Conservation (phyloP, 2,329 filamentous ascomycete genomes). For the Coniella vitis region DNA sequence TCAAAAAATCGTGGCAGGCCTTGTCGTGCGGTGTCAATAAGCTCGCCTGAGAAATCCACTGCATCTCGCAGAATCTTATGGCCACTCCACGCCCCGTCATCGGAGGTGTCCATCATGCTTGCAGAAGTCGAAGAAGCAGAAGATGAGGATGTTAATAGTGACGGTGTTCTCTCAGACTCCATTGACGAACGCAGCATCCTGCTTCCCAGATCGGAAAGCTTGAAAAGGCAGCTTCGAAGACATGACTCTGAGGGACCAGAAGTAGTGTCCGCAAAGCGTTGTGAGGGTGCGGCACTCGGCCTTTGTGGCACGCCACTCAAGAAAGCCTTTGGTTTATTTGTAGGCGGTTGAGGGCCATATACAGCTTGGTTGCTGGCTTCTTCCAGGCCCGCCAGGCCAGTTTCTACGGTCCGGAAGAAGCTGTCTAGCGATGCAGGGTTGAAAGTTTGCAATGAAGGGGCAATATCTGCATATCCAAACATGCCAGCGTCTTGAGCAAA, state of each 20-base stretch:
- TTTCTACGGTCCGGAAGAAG: background rate
- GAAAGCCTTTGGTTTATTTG: background rate
- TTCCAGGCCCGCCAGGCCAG: background rate
- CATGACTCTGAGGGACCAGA: background rate
- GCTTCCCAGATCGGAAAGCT: background rate
- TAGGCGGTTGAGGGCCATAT: background rate
- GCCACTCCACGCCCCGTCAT: background rate
- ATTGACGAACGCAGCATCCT: background rate
- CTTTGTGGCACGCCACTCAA: no score
- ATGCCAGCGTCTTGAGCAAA: background rate
- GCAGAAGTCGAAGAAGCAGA: background rate
- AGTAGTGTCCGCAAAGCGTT: no score
- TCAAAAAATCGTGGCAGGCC: background rate
- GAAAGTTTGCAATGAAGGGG: background rate
- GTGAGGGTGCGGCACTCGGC: no score
- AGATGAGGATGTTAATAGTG: background rate
- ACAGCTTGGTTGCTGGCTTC: background rate
- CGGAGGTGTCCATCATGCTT: background rate
- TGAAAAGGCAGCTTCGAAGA: background rate
- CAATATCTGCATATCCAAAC: background rate
- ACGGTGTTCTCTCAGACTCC: background rate
- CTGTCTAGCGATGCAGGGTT: background rate
- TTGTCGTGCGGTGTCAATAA: background rate
- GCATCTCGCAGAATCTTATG: background rate
- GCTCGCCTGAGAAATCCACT: background rate